A percentile compares a stretch with the other conserved stretches of the same genome.
These are phyloP conservation scores for Sindora glabra DNA, from an alignment of 306 rosid genomes.

Conservation along the genomic window DNA sequence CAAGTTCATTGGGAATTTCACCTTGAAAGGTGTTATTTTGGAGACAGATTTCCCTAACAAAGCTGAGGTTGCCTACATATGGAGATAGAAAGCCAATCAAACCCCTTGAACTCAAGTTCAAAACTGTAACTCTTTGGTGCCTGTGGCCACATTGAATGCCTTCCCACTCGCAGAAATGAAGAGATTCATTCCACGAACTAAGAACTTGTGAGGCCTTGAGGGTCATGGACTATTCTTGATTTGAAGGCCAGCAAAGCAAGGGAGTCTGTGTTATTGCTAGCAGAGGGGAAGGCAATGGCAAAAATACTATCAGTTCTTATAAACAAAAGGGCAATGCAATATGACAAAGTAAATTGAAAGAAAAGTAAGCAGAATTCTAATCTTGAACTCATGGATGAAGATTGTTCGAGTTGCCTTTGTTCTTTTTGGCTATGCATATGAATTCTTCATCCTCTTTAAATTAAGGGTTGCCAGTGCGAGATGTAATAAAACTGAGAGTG, in stretches of 20 bases:
- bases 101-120: not conserved
- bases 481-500: no score
- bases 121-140: conserved; percentile 7
- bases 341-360: no score
- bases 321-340: no score
- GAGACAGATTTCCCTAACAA: not conserved
- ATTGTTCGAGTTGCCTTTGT: no score
- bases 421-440: no score
- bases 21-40: not conserved
- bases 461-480: no score
- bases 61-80: not conserved
- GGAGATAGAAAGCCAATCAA: conserved; percentile 15
- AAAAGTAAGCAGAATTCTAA: no score
- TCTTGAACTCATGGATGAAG: no score
- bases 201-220: not conserved
- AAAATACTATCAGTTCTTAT: no score
- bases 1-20: conserved; percentile 3
- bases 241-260: not conserved
- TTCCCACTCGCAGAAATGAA: conserved; percentile 11
- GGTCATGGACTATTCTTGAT: not conserved
- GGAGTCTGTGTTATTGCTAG: not conserved
- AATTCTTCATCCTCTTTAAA: no score
- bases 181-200: not conserved
- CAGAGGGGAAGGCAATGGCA: not conserved
- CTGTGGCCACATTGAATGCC: not conserved